A percentile compares a stretch with the other conserved stretches of the same genome.
phyloP scores from a whole-genome alignment of 345 rosid species.

The Salix udensis region DNA sequence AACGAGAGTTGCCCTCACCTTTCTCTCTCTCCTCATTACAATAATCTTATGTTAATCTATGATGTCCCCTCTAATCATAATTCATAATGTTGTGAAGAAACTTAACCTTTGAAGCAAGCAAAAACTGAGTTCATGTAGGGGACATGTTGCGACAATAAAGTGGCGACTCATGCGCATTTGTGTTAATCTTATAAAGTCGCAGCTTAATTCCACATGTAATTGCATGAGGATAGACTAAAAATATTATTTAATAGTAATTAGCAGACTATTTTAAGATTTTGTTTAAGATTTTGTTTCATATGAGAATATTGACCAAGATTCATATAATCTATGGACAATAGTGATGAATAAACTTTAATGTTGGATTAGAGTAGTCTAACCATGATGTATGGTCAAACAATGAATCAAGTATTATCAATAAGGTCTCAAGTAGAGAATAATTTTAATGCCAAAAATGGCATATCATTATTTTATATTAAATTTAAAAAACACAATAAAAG shows the following conservation, averaged over 20 bases:
- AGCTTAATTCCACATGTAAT: background rate
- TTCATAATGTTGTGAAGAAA: background rate
- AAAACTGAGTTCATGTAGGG: background rate
- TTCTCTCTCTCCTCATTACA: background rate
- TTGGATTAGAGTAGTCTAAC: background rate
- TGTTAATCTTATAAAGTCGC: background rate
- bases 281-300: background rate
- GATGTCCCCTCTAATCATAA: background rate
- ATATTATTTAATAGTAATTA: background rate
- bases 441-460: background rate
- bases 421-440: background rate
- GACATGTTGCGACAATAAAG: conserved; percentile 5
- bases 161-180: background rate
- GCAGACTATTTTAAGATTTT: background rate
- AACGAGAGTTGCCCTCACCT: too few species aligned
- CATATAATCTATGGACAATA: background rate
- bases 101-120: background rate
- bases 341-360: background rate
- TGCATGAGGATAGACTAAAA: background rate
- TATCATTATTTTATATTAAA: background rate
- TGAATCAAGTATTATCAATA: background rate
- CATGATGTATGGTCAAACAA: background rate
- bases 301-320: background rate
- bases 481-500: too few species aligned
- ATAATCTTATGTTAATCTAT: background rate